Percentiles rank a stretch among this genome's conserved stretches.
Evolutionary conservation across 1,139 yeast species (phyloP).

Genomic region (Pichia cactophila): DNA sequence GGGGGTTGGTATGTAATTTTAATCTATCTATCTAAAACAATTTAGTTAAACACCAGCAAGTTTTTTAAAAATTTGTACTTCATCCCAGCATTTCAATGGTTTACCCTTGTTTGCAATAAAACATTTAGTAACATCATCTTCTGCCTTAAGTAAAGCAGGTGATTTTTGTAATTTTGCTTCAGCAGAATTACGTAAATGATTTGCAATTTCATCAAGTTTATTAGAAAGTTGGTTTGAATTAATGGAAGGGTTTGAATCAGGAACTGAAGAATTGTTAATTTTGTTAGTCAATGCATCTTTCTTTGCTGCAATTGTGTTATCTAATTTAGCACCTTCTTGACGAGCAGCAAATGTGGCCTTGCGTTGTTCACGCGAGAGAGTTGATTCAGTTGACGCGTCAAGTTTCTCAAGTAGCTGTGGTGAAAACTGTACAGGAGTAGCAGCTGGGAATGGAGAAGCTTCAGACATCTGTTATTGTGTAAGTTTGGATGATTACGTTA

Average conservation of each 20-base stretch:
- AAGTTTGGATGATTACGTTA: no score
- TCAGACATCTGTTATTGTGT: neutral
- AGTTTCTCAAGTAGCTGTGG: slow-evolving; percentile 62
- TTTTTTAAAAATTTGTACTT: slow-evolving; percentile 65
- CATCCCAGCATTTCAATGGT: slow-evolving; percentile 84
- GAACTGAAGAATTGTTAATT: neutral
- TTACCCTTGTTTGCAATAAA: slow-evolving; percentile 60
- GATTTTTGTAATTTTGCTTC: slow-evolving; percentile 23
- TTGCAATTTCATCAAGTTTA: slow-evolving; percentile 34
- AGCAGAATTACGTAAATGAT: slow-evolving; percentile 24
- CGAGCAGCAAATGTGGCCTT: slow-evolving; percentile 25
- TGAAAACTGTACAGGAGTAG: slow-evolving; percentile 67
- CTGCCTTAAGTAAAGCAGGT: slow-evolving; percentile 36
- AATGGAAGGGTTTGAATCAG: neutral
- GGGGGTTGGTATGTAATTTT: slow-evolving; percentile 47
- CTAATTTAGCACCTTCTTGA: neutral
- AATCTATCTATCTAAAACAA: slow-evolving; percentile 7
- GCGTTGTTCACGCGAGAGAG: slow-evolving; percentile 73
- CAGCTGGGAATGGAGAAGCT: slow-evolving; percentile 54
- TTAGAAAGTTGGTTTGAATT: slow-evolving; percentile 32
- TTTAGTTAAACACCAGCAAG: slow-evolving; percentile 26
- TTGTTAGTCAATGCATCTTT: neutral
- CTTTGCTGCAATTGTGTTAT: neutral
- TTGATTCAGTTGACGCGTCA: slow-evolving; percentile 63
- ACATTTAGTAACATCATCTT: slow-evolving; percentile 57